phyloP scores from a whole-genome alignment of 116 monocot genomes.

The Dioscorea cayenensis region DNA sequence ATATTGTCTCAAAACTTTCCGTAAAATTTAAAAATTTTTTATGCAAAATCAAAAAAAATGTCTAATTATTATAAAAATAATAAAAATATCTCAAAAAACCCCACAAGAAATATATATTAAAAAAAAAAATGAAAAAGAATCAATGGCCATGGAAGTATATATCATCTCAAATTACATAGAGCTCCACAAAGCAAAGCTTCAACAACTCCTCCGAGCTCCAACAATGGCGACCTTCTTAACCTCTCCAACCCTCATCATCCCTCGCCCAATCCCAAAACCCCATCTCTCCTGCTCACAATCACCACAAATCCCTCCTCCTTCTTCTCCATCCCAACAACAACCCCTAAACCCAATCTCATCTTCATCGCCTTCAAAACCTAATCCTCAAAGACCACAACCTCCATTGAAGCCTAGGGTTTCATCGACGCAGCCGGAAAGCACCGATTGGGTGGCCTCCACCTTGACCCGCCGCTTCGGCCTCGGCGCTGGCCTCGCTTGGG shows the following conservation, averaged over 20 bases:
- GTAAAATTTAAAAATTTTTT: too few relatives aligned
- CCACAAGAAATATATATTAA: too few relatives aligned
- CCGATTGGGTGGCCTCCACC: slow-evolving; percentile 83
- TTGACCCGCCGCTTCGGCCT: slow-evolving; percentile 84
- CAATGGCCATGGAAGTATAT: too few relatives aligned
- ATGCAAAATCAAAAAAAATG: too few relatives aligned
- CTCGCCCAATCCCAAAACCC: slow-evolving; percentile 30
- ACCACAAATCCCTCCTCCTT: slow-evolving; percentile 6
- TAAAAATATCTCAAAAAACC: too few relatives aligned
- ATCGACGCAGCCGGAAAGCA: slow-evolving; percentile 36
- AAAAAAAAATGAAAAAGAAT: too few relatives aligned
- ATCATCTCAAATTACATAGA: too few relatives aligned
- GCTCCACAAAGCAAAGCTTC: too few relatives aligned
- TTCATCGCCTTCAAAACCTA: slow-evolving; percentile 11
- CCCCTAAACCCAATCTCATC: background rate
- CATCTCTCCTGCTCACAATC: slow-evolving; percentile 21
- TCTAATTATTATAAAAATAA: too few relatives aligned
- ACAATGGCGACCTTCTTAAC: slow-evolving; percentile 50
- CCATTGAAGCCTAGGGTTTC: slow-evolving; percentile 6
- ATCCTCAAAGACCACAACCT: background rate
- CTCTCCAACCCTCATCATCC: slow-evolving; percentile 33
- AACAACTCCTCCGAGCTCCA: background rate
- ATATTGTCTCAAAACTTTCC: too few relatives aligned
- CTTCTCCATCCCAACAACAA: slow-evolving; percentile 8
- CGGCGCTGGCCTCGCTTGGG: slow-evolving; percentile 95